A percentile compares a stretch with the other conserved stretches of the same genome.
Conservation (phyloP, 1,284 basidiomycete genomes). For the Cutaneotrichosporon spelunceum region DNA sequence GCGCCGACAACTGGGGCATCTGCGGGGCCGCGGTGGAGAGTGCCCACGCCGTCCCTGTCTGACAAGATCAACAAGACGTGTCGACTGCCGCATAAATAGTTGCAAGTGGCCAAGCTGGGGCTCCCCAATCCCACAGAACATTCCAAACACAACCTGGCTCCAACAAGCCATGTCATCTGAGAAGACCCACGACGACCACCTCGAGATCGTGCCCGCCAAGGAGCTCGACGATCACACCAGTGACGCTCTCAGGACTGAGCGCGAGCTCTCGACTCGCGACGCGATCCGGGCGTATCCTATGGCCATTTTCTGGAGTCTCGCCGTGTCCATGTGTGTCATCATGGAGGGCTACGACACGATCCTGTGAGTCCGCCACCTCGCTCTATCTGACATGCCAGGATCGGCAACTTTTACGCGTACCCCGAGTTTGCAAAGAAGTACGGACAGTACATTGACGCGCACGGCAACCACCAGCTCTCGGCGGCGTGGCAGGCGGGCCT, state of each 20-base stretch:
- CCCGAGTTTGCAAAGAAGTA: slow-evolving; percentile 6
- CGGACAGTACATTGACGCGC: background rate
- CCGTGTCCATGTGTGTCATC: slow-evolving; percentile 1
- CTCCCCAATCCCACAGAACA: too few species aligned
- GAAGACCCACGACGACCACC: too few species aligned
- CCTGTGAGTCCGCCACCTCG: background rate
- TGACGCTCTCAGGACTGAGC: background rate
- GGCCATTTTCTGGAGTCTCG: slow-evolving; percentile 6
- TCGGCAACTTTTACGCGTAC: background rate
- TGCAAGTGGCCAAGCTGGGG: too few species aligned
- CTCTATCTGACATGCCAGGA: background rate
- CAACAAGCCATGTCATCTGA: too few species aligned
- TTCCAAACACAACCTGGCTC: too few species aligned
- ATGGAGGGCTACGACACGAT: slow-evolving; percentile 12
- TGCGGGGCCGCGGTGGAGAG: too few species aligned
- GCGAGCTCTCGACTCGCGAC: too few species aligned
- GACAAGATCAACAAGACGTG: too few species aligned
- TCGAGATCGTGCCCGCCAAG: background rate
- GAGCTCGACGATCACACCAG: too few species aligned
- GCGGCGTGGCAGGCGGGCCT: slow-evolving; percentile 32
- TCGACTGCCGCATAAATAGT: too few species aligned
- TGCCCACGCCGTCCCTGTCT: too few species aligned
- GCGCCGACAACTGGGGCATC: too few species aligned
- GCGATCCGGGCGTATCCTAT: background rate
- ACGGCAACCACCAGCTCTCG: slow-evolving; percentile 25